These are phyloP conservation scores for Luffa acutangula DNA, from an alignment of 306 rosid species.

Conservation along the genomic window DNA sequence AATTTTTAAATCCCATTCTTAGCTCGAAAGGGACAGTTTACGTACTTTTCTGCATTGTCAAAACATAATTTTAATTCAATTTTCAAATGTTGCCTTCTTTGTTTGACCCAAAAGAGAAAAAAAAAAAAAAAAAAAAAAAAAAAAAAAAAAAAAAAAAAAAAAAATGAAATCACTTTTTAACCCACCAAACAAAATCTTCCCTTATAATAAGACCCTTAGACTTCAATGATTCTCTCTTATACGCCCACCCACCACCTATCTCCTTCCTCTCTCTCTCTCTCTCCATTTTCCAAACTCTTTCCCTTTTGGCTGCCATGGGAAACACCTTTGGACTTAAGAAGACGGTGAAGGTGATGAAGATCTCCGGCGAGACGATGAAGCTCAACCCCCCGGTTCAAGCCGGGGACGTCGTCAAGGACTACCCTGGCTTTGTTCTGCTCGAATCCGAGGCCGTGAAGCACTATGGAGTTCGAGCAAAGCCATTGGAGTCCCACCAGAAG, in stretches of 20 bases:
- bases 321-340: constrained; percentile 61
- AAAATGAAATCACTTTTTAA: background rate
- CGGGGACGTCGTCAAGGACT: constrained; percentile 36
- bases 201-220: background rate
- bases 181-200: background rate
- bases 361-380: constrained; percentile 75
- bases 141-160: background rate
- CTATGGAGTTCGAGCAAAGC: constrained; percentile 64
- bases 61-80: constrained; percentile 11
- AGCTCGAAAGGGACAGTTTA: background rate
- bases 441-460: constrained; percentile 80
- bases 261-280: background rate
- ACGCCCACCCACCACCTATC: background rate
- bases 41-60: constrained; percentile 7
- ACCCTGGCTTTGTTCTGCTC: constrained; percentile 60
- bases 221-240: background rate
- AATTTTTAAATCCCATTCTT: background rate
- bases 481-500: constrained; percentile 35
- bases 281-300: too few relatives aligned
- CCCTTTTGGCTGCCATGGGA: constrained; percentile 38
- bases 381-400: constrained; percentile 47
- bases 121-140: background rate
- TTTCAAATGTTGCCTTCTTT: constrained; percentile 51
- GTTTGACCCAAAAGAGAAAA: constrained; percentile 34
- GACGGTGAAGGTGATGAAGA: constrained; percentile 64